phyloP scores from a whole-genome alignment of 176 grass and related monocot genomes.

The Stipa capillata region DNA sequence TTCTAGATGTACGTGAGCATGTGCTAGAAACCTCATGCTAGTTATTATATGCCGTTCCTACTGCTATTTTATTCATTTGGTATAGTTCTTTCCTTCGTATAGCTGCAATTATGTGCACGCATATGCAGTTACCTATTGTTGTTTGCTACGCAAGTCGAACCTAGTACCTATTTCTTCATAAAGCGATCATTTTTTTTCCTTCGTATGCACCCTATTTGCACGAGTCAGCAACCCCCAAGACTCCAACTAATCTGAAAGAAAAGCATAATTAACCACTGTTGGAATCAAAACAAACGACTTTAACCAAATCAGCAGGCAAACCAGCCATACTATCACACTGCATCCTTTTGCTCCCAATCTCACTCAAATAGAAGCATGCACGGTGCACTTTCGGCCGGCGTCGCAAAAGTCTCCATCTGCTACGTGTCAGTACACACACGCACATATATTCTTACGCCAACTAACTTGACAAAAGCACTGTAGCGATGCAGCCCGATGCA shows the following conservation, averaged over 20 bases:
- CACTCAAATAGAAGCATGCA: neutral
- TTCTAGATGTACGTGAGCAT: neutral
- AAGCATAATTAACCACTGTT: too few species aligned
- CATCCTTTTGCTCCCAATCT: slow-evolving; percentile 27
- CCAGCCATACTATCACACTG: neutral
- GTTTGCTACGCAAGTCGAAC: neutral
- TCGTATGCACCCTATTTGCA: neutral
- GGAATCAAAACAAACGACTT: neutral
- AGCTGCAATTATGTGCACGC: neutral
- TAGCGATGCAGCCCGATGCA: too few species aligned
- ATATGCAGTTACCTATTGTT: neutral
- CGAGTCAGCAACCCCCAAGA: neutral
- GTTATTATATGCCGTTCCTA: neutral
- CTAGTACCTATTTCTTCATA: too few species aligned
- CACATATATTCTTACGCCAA: neutral
- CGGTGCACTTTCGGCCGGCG: slow-evolving; percentile 17
- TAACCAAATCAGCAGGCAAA: neutral
- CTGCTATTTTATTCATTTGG: neutral
- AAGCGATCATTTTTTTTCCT: neutral
- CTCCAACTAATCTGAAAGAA: neutral
- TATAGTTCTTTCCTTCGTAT: neutral
- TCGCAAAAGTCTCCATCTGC: neutral
- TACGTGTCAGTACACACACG: neutral
- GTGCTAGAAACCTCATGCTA: neutral
- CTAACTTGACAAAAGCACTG: too few species aligned